phyloP scores from a whole-genome alignment of 805 yeast genomes.

The Saturnispora halmiae region DNA sequence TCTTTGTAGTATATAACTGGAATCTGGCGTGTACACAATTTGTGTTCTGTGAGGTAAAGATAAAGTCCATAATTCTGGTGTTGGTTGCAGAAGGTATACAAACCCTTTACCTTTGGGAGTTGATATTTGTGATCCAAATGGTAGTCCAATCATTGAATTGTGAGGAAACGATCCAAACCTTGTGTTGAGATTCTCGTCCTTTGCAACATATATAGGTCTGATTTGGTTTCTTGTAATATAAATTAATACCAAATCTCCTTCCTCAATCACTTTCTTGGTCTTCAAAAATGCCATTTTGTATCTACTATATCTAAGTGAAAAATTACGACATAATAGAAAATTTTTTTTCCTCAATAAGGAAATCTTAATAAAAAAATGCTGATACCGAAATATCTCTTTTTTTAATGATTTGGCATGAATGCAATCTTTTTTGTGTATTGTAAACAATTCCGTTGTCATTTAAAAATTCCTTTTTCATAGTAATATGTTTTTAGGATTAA shows the following conservation, averaged over 20 bases:
- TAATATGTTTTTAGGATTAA: no score
- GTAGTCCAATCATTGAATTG: constrained; percentile 66
- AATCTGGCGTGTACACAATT: constrained; percentile 93
- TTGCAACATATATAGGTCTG: constrained; percentile 58
- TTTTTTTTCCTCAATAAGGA: no score
- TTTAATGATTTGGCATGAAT: no score
- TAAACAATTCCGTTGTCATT: no score
- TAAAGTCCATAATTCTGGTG: constrained; percentile 94
- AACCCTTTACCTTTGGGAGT: constrained; percentile 67
- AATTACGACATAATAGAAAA: neutral
- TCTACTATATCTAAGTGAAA: neutral
- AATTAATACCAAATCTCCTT: constrained; percentile 79
- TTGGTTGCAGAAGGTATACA: constrained; percentile 79
- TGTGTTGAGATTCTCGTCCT: constrained; percentile 63
- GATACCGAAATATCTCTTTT: no score
- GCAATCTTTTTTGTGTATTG: no score
- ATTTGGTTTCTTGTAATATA: constrained; percentile 75
- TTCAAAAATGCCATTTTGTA: constrained; percentile 25
- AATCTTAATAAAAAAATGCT: no score
- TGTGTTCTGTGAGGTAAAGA: constrained; percentile 96
- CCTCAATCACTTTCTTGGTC: constrained; percentile 62
- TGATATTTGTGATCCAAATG: constrained; percentile 79
- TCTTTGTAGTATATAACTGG: constrained; percentile 81
- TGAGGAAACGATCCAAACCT: constrained; percentile 89
- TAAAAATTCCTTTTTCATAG: no score